Evolutionary conservation across 2,329 filamentous ascomycete genomes (phyloP).

Genomic region (Epichloe gansuensis): DNA sequence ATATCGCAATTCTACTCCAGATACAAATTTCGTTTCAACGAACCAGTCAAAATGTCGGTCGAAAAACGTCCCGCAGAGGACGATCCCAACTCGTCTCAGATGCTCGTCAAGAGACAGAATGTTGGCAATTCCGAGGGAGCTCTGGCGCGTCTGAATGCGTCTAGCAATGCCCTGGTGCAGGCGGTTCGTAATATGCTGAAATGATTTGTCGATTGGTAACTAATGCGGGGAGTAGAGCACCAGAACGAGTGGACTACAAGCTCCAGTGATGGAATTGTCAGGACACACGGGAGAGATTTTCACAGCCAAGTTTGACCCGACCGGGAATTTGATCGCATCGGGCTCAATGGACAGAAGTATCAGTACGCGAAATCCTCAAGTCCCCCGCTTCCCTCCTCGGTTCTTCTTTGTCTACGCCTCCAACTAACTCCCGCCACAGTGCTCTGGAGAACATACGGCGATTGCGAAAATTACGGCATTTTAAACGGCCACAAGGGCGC

Average conservation of each 20-base stretch:
- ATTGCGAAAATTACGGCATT: slow-evolving; percentile 88
- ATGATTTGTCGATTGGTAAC: not conserved
- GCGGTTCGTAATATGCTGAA: slow-evolving; percentile 25
- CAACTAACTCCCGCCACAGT: slow-evolving; percentile 35
- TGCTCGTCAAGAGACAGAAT: slow-evolving; percentile 84
- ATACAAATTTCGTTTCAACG: not conserved
- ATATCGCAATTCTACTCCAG: not conserved
- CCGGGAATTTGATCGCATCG: slow-evolving; percentile 79
- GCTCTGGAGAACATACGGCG: slow-evolving; percentile 84
- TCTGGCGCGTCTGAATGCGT: slow-evolving; percentile 38
- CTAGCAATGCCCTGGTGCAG: slow-evolving; percentile 36
- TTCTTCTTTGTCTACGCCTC: not conserved
- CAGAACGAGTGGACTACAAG: slow-evolving; percentile 70
- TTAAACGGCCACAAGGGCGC: slow-evolving; percentile 85
- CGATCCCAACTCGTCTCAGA: slow-evolving; percentile 64
- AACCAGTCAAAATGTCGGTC: slow-evolving; percentile 55
- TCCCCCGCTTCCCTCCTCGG: no score
- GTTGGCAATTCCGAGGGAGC: slow-evolving; percentile 34
- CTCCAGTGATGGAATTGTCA: slow-evolving; percentile 86
- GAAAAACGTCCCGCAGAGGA: slow-evolving; percentile 88
- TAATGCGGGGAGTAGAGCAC: slow-evolving; percentile 41
- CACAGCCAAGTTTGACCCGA: slow-evolving; percentile 76
- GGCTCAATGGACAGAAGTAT: slow-evolving; percentile 92
- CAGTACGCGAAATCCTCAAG: slow-evolving; percentile 36
- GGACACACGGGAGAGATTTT: slow-evolving; percentile 82